Conservation (phyloP, 495 filamentous ascomycete species). For the Penicillium coffeae region DNA sequence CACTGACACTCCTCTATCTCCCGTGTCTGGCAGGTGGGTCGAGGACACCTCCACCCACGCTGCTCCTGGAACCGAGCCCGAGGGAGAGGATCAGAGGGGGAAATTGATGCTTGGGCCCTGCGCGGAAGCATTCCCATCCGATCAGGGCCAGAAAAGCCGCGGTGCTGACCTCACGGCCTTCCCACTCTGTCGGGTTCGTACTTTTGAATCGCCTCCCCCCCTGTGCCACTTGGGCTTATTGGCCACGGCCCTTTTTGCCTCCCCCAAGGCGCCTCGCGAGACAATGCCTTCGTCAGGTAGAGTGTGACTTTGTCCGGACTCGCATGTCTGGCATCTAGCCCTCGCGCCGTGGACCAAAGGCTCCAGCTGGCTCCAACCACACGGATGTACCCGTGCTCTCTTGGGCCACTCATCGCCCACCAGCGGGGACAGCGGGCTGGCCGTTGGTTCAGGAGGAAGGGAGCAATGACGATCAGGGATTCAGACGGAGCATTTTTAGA, state of each 20-base stretch:
- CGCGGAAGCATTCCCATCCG: neutral
- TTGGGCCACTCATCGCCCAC: constrained; percentile 12
- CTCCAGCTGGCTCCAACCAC: too few species aligned
- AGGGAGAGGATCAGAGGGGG: neutral
- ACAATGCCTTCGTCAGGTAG: neutral
- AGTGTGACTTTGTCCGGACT: too few species aligned
- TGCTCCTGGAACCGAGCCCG: constrained; percentile 9
- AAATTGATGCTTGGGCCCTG: neutral
- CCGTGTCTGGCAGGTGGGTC: neutral
- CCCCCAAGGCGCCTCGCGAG: neutral
- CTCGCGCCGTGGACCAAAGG: too few species aligned
- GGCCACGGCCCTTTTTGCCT: neutral
- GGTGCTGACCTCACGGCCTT: neutral
- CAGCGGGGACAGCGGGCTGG: neutral
- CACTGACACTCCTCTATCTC: too few species aligned
- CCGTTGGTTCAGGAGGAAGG: neutral
- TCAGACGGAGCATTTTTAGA: too few species aligned
- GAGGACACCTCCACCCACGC: constrained; percentile 2
- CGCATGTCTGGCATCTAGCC: too few species aligned
- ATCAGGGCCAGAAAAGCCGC: too few species aligned
- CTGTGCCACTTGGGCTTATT: too few species aligned
- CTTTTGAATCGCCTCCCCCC: too few species aligned
- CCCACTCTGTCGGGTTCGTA: neutral
- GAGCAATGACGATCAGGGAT: neutral
- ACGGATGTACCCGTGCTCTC: constrained; percentile 18